phyloP scores from a whole-genome alignment of 306 rosid genomes.

The Lathyrus aphaca region DNA sequence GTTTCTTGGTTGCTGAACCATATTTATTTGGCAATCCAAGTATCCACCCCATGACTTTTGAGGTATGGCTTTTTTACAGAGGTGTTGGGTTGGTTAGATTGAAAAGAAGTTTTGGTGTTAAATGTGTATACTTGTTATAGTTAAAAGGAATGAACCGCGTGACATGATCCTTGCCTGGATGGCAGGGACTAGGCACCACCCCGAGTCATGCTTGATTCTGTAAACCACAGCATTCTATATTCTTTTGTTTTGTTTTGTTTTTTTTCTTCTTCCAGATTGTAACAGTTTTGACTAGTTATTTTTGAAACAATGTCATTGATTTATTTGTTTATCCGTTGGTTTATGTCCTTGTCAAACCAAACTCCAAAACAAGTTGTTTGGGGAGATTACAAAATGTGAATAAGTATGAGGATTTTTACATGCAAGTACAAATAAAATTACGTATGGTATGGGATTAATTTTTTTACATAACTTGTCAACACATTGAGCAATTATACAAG shows the following conservation, averaged over 20 bases:
- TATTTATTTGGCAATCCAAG: constrained; percentile 34
- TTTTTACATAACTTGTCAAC: neutral
- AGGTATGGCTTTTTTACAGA: constrained; percentile 33
- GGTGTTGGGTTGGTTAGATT: constrained; percentile 38
- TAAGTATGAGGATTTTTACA: neutral
- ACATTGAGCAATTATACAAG: neutral
- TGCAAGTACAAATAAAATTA: neutral
- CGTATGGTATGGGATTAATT: neutral
- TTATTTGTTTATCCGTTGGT: constrained; percentile 37
- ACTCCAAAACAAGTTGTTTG: neutral
- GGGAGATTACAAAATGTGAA: neutral
- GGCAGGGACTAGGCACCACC: constrained; percentile 42
- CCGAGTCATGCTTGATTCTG: constrained; percentile 33
- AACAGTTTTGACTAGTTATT: constrained; percentile 51
- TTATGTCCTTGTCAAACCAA: neutral
- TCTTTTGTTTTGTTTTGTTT: neutral
- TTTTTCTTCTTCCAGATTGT: constrained; percentile 20
- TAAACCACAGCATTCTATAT: constrained; percentile 34
- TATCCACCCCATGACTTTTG: constrained; percentile 33
- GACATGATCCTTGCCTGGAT: constrained; percentile 37
- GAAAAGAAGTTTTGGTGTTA: constrained; percentile 46
- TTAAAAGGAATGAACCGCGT: constrained; percentile 19
- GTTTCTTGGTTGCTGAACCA: constrained; percentile 44
- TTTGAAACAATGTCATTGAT: constrained; percentile 34
- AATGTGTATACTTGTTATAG: constrained; percentile 40